A percentile compares a stretch with the other conserved stretches of the same genome.
Evolutionary conservation across 2,329 filamentous ascomycete species (phyloP).

Genomic region (Sporothrix sp.): DNA sequence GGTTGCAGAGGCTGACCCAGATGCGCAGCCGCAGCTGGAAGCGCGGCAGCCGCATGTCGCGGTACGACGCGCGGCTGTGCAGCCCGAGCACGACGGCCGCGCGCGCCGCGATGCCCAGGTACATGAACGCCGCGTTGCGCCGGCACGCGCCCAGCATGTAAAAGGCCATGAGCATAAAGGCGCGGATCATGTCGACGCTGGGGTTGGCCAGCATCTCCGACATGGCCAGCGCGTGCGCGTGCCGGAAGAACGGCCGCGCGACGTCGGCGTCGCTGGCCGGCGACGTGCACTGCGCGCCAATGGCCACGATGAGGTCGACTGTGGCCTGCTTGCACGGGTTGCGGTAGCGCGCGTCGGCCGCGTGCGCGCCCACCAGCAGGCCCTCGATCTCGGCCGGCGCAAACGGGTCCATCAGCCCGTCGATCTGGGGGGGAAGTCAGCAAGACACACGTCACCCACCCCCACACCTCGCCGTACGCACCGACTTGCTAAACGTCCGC

Average conservation of each 20-base stretch:
- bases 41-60: slow-evolving; percentile 6
- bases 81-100: slow-evolving; percentile 48
- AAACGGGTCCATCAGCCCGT: slow-evolving; percentile 11
- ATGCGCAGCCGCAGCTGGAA: slow-evolving; percentile 25
- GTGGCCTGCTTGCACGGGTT: slow-evolving; percentile 13
- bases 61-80: slow-evolving; percentile 28
- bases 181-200: slow-evolving; percentile 40
- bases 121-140: slow-evolving; percentile 53
- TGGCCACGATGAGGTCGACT: slow-evolving; percentile 16
- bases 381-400: slow-evolving; percentile 10
- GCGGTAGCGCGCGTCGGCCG: slow-evolving; percentile 4
- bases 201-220: slow-evolving; percentile 42
- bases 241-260: slow-evolving; percentile 7
- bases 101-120: slow-evolving; percentile 47
- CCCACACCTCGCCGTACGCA: background rate
- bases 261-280: background rate
- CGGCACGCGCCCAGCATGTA: slow-evolving; percentile 51
- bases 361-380: slow-evolving; percentile 2
- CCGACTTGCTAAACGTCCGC: background rate
- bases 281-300: slow-evolving; percentile 17
- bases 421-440: slow-evolving; percentile 6
- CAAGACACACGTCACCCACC: background rate
- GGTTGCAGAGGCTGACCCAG: slow-evolving; percentile 37
- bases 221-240: slow-evolving; percentile 7
- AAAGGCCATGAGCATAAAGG: slow-evolving; percentile 47